Percentiles rank a stretch among this genome's conserved stretches.
Conservation (phyloP, 2,329 filamentous ascomycete species). For the Phialophora macrospora region DNA sequence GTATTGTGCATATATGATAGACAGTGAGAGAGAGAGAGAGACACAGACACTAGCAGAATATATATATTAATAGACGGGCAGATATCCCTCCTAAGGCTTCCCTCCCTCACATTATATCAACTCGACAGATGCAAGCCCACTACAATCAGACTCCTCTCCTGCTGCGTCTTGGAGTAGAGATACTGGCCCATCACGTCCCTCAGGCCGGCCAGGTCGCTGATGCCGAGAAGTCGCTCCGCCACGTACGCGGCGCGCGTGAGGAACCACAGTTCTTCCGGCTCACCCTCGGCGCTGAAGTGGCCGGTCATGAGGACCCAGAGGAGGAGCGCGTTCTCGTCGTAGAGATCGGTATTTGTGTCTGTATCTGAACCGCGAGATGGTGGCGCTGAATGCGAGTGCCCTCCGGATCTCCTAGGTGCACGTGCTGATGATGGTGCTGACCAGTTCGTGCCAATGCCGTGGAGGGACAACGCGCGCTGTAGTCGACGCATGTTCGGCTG, state of each 20-base stretch:
- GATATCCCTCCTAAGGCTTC: no score
- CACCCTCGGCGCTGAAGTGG: slow-evolving; percentile 25
- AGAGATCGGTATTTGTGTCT: neutral
- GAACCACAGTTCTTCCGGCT: slow-evolving; percentile 25
- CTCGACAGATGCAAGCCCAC: slow-evolving; percentile 19
- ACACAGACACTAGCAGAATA: no score
- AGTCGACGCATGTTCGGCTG: slow-evolving; percentile 27
- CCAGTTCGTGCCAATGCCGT: slow-evolving; percentile 41
- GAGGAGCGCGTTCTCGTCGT: slow-evolving; percentile 22
- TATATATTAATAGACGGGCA: no score
- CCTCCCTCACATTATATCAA: neutral
- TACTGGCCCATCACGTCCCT: slow-evolving; percentile 22
- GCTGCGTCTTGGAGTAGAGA: slow-evolving; percentile 26
- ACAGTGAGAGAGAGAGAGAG: no score
- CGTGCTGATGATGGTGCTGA: slow-evolving; percentile 21
- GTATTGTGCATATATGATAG: no score
- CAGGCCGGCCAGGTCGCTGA: slow-evolving; percentile 14
- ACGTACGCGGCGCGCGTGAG: slow-evolving; percentile 20
- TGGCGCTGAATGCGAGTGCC: neutral
- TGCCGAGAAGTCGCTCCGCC: slow-evolving; percentile 15
- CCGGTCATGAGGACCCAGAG: slow-evolving; percentile 28
- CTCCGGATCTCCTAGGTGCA: neutral
- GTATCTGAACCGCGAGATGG: neutral
- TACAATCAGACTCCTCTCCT: slow-evolving; percentile 12
- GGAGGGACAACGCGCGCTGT: slow-evolving; percentile 34